phyloP scores from a whole-genome alignment of 805 yeast species.

The Hanseniaspora meyeri region DNA sequence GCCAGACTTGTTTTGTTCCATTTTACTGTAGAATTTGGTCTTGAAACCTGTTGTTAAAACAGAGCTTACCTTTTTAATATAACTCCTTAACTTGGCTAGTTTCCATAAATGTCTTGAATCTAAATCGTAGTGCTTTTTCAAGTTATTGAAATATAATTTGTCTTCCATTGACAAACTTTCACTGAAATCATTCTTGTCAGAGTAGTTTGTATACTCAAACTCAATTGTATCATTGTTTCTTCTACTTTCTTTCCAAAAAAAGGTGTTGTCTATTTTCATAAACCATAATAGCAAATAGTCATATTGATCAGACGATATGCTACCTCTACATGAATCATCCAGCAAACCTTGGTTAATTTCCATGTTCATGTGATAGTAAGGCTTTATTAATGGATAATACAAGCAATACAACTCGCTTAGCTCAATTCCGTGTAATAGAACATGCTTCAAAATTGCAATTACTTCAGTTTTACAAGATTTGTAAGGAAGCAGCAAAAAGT shows the following conservation, averaged over 20 bases:
- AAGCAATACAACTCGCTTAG: conserved; percentile 71
- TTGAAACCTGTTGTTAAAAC: neutral
- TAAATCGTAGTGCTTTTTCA: neutral
- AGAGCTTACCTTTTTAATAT: neutral
- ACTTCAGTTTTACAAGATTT: neutral
- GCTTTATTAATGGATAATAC: conserved; percentile 66
- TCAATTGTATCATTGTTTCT: conserved; percentile 25
- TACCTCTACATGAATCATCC: conserved; percentile 48
- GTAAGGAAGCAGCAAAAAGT: conserved; percentile 5
- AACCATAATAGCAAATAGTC: conserved; percentile 59
- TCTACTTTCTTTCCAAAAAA: conserved; percentile 61
- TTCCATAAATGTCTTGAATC: conserved; percentile 7
- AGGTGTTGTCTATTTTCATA: conserved; percentile 40
- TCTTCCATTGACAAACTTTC: conserved; percentile 11
- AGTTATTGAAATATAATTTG: conserved; percentile 1
- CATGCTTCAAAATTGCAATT: neutral
- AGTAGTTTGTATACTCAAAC: conserved; percentile 32
- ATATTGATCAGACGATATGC: conserved; percentile 59
- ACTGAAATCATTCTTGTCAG: neutral
- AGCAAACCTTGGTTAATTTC: conserved; percentile 55
- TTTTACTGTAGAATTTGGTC: neutral
- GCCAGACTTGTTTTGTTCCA: neutral
- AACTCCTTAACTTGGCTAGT: conserved; percentile 7
- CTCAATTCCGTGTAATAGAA: neutral
- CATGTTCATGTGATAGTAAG: conserved; percentile 67